Evolutionary conservation across 202 grass and related monocot species (phyloP), one percentile per base, ranked within the genome.

Genomic region (Bolboschoenoplectus hybrid): DNA sequence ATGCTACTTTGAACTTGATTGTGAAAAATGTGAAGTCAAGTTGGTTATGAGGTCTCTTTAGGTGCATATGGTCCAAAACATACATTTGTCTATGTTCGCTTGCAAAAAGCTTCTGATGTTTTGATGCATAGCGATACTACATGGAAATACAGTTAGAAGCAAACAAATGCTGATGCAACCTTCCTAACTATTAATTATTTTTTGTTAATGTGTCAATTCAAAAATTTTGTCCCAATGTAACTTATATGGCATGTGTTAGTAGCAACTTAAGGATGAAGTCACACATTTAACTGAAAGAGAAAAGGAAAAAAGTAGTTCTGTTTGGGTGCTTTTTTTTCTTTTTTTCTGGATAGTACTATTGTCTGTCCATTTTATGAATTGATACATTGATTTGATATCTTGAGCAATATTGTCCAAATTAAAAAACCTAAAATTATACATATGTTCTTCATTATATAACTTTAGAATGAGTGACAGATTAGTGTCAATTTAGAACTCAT

Each of bases 111-210:
- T 34, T 10, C 14, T 61, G 58, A 5, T 7, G 61, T 2, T 41
- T 68, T 16, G 67, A 1, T 70, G 16, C 1, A 9, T 70, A n/a
- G 39, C 70, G 61, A 80, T 60, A 36, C 75, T 60, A 36, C 53
- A 60, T 60, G 53, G 36, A 41, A 19, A 40, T 17, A 19, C 81
- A 19, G 34, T 84, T 57, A 53, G 14, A 71, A 70, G 41, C n/a
- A n/a, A 46, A 84, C 82, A 84, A 84, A 55, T 3, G 32, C 63
- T 55, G 82, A 84, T 84, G 82, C 65, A 71, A 56, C 58, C 82
- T 14, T 69, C 35, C 46, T 58, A 71, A 51, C 82, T 71, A 57
- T 13, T 65, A 41, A 67, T 83, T 71, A 56, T 84, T 83, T 83
- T 67, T 46, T 17, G 82, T 71, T 84, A 53, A 2, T 44, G 11